Percentiles rank a stretch among this genome's conserved stretches.
Conservation (phyloP, 768 basidiomycete species). For the Scleroderma bovista region DNA sequence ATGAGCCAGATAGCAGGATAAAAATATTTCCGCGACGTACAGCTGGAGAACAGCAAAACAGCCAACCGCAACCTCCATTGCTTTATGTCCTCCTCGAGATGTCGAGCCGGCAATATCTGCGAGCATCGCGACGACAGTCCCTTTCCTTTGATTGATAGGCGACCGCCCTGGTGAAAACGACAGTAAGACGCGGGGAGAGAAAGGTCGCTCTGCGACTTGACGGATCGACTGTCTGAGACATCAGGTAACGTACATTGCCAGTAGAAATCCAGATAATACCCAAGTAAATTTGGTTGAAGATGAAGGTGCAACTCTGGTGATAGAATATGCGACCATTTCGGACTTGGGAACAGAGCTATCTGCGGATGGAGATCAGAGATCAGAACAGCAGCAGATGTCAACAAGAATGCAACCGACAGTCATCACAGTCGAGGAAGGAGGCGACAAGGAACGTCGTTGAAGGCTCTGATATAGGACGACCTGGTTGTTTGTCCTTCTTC, state of each 20-base stretch:
- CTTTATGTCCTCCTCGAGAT: constrained; percentile 25
- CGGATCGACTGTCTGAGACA: constrained; percentile 10
- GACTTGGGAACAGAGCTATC: constrained; percentile 36
- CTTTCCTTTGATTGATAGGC: constrained; percentile 24
- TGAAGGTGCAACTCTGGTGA: constrained; percentile 29
- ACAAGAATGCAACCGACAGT: constrained; percentile 41
- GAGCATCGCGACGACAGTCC: constrained; percentile 42
- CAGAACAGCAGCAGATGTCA: neutral
- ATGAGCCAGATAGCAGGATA: neutral
- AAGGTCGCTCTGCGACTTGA: constrained; percentile 34
- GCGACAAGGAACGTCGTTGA: constrained; percentile 43
- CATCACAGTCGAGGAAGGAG: constrained; percentile 53
- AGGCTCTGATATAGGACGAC: constrained; percentile 19
- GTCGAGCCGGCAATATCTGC: constrained; percentile 42
- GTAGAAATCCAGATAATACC: constrained; percentile 26
- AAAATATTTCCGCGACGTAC: constrained; percentile 29
- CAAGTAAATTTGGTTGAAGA: constrained; percentile 28
- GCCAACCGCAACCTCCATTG: constrained; percentile 43
- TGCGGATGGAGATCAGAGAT: constrained; percentile 36
- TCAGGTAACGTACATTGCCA: constrained; percentile 3
- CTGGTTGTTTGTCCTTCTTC: constrained; percentile 20
- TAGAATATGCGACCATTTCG: constrained; percentile 24
- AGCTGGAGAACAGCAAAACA: constrained; percentile 45
- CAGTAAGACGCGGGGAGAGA: constrained; percentile 40
- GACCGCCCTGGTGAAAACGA: constrained; percentile 36